Base-by-base conservation (phyloP, 2,329 filamentous ascomycete species). In the Pseudogymnoascus sp. region DNA sequence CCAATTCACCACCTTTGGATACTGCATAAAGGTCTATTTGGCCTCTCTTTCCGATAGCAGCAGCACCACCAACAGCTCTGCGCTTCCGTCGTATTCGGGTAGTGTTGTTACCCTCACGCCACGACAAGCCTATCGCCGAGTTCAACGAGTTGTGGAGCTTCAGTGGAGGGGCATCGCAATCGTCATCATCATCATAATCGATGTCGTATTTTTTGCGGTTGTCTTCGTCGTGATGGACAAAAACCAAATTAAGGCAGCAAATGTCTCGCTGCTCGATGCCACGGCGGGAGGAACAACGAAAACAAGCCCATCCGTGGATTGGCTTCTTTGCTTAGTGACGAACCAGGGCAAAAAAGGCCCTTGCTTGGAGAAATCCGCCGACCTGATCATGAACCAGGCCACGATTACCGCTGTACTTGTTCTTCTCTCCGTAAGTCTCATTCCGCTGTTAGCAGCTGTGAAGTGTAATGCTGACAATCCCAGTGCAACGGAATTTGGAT, bases 141-240 rank as follows among this genome's bases (percentile, higher is more conserved):
- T 99, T 39, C 87, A 87, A 68, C 89, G 92, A 69, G 92, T 98
- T 16, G 84, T 99, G 39, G 86, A 90, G 73, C 84, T 98, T 3
- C 95, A 99, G 76, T 99, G 95, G 95, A 85, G 93, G 70, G 93
- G 93, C 51, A 93, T 97, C 66, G 85, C 87, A 48, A 90, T 98
- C 66, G 92, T 97, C 13, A 80, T 96, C 62, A 89, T 97, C 73
- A 96, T 98, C 69, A 84, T 97, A 65, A 84, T 86, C 65, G 93
- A 98, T 74, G 92, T 98, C 67, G 87, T 97, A 71, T 96, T 96
- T 81, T 97, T 98, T 77, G 88, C 93, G 1, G 81, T 96, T 54
- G 84, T 96, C 63, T 98, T 98, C 73, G 88, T 98, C 60, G 90
- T 91, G 73, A 84, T 96, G 72, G 90, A 96, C 76, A 88, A 88